Percentiles rank a stretch among this genome's conserved stretches.
These are phyloP conservation scores for Starmerella sp. DNA, from an alignment of 805 yeast species.

Conservation along the genomic window DNA sequence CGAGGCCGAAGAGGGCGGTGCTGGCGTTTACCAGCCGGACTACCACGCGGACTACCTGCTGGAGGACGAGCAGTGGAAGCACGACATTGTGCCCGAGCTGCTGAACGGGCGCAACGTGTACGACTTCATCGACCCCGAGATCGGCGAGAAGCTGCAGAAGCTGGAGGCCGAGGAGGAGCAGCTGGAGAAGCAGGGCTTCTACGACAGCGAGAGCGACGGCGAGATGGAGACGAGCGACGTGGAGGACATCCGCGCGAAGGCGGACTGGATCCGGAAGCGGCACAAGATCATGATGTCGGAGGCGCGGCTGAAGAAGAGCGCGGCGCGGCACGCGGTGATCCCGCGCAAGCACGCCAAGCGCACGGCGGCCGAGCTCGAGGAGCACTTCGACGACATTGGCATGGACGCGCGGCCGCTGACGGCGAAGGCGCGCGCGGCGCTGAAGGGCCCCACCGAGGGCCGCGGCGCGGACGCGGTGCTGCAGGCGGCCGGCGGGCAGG, in stretches of 20 bases:
- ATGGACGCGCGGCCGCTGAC: constrained; percentile 65
- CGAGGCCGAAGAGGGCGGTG: constrained; percentile 94
- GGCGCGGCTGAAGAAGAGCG: constrained; percentile 73
- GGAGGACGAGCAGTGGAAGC: constrained; percentile 96
- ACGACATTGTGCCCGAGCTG: constrained; percentile 93
- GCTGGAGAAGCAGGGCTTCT: constrained; percentile 88
- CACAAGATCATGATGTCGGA: constrained; percentile 89
- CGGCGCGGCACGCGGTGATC: constrained; percentile 85
- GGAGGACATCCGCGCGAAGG: constrained; percentile 69
- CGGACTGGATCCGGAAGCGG: constrained; percentile 88
- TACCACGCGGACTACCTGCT: constrained; percentile 82
- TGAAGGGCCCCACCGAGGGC: constrained; percentile 32
- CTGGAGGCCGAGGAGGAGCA: constrained; percentile 95
- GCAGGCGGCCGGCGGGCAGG: constrained; percentile 38
- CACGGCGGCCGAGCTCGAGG: constrained; percentile 67
- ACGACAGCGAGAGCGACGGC: constrained; percentile 53
- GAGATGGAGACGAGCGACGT: constrained; percentile 51
- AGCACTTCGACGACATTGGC: constrained; percentile 80
- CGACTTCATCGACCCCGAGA: constrained; percentile 94
- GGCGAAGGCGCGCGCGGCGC: constrained; percentile 34
- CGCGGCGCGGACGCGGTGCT: constrained; percentile 73
- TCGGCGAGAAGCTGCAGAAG: constrained; percentile 83
- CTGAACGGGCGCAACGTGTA: constrained; percentile 93
- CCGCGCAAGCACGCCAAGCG: constrained; percentile 62
- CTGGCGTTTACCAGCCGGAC: constrained; percentile 93